phyloP scores from a whole-genome alignment of 2,329 filamentous ascomycete species.

The Diaporthe humulicola region DNA sequence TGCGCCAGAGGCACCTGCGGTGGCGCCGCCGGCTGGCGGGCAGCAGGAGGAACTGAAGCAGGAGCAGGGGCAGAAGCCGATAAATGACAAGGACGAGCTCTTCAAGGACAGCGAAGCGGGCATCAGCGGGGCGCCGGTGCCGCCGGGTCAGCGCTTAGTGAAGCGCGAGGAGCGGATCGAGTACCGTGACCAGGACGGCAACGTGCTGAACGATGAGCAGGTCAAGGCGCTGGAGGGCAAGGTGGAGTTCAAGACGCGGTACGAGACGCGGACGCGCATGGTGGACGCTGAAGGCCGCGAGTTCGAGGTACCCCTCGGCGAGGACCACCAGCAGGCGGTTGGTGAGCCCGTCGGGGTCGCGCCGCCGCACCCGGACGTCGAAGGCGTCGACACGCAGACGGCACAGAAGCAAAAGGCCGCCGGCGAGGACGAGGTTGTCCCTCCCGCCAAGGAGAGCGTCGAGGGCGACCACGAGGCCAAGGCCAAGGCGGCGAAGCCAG shows the following conservation, averaged over 20 bases:
- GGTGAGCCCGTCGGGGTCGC: constrained; percentile 54
- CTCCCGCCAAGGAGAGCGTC: constrained; percentile 62
- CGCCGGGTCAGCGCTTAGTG: constrained; percentile 63
- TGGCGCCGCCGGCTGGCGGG: background rate
- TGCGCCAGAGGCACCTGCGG: constrained; percentile 37
- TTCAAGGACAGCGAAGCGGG: constrained; percentile 42
- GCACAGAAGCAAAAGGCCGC: constrained; percentile 54
- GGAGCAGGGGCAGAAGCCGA: constrained; percentile 41
- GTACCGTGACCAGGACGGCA: constrained; percentile 95
- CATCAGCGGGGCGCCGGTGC: constrained; percentile 64
- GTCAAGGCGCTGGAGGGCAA: constrained; percentile 89
- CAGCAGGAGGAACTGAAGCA: constrained; percentile 15
- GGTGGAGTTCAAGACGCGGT: constrained; percentile 94
- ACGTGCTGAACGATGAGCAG: constrained; percentile 85
- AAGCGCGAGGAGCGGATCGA: constrained; percentile 85
- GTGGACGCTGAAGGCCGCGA: constrained; percentile 86
- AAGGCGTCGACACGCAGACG: constrained; percentile 73
- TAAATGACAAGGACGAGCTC: constrained; percentile 42
- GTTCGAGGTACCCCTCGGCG: constrained; percentile 63
- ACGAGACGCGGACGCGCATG: constrained; percentile 92
- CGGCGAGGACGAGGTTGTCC: constrained; percentile 54
- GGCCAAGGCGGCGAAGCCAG: constrained; percentile 70
- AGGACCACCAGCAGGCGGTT: background rate
- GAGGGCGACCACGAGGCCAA: constrained; percentile 72
- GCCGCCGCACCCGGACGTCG: constrained; percentile 72